Conservation (phyloP, 495 filamentous ascomycete species). For the Aspergillus hancockii region DNA sequence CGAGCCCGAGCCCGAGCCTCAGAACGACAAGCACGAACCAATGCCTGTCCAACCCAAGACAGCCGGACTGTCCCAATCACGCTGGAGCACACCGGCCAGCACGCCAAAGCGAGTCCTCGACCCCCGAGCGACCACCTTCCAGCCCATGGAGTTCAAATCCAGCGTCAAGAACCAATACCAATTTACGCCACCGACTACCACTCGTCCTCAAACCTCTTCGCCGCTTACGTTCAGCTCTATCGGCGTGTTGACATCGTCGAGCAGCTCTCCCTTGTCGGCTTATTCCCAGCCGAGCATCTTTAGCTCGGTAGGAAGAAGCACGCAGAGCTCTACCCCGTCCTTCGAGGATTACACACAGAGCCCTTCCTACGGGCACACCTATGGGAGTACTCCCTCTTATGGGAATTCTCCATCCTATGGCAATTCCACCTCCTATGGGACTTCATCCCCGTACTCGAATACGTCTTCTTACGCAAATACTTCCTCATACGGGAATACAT, state of each 20-base stretch:
- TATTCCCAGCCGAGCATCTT: slow-evolving; percentile 1
- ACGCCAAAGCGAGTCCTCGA: background rate
- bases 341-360: background rate
- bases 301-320: background rate
- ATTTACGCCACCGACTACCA: background rate
- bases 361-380: background rate
- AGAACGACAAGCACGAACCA: background rate
- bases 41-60: background rate
- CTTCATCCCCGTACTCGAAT: background rate
- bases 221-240: background rate
- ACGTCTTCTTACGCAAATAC: background rate
- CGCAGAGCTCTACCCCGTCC: background rate
- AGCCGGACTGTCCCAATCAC: background rate
- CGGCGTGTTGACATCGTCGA: background rate
- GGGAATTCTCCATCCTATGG: background rate
- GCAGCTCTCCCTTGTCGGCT: background rate
- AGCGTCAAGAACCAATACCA: background rate
- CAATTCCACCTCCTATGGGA: background rate
- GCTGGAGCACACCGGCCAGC: background rate
- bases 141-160: background rate
- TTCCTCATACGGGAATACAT: background rate
- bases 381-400: background rate
- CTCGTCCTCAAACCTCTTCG: background rate
- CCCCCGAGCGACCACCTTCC: background rate
- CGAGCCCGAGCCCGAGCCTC: background rate